Evolutionary conservation across 2,329 filamentous ascomycete species (phyloP), one percentile per base, ranked within the genome.

Genomic region (Diaporthe helianthi): DNA sequence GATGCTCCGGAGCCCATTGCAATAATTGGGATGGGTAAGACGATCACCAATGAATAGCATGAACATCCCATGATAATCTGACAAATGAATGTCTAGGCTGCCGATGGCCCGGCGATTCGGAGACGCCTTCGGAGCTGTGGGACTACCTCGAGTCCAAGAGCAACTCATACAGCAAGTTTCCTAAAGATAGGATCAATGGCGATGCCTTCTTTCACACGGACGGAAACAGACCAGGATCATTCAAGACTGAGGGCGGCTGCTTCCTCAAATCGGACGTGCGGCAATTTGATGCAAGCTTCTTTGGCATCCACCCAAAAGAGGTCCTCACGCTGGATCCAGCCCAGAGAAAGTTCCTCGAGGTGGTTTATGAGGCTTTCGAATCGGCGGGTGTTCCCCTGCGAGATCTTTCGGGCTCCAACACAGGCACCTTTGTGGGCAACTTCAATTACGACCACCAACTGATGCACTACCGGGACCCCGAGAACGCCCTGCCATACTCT

Each of bases 281-380:
- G 2, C 38, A 49, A 7, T 76, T 76, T 33, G 77, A 79, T 33
- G 70, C 73, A 6, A 36, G 52, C 7, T 79, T 79, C 71, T 79
- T 79, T 54, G 73, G 73, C 1, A 76, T 79, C 49, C 73, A 72
- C 29, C 72, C 74, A 36, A 69, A 71, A 1, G 77, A 79, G 70
- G 76, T 74, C 2, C 73, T 71, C 12, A 73, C 74, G 7, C 75
- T 79, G 70, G 77, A 79, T 69, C 76, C 77, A 2, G 73, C 76
- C 33, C 78, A 79, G 47, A 74, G 78, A 5, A 72, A 77, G 38
- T 72, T 79, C 2, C 73, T 79, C 1, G 80, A 82, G 65, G 76
- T 77, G 0, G 76, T 79, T 0, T 82, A 67, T 17, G 65, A 67
- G 13, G 31, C 53, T 24, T 36, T 65, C 12, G 61, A 51, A 17